Evolutionary conservation across 805 yeast species (phyloP).

Genomic region (Starmerella kuoi): DNA sequence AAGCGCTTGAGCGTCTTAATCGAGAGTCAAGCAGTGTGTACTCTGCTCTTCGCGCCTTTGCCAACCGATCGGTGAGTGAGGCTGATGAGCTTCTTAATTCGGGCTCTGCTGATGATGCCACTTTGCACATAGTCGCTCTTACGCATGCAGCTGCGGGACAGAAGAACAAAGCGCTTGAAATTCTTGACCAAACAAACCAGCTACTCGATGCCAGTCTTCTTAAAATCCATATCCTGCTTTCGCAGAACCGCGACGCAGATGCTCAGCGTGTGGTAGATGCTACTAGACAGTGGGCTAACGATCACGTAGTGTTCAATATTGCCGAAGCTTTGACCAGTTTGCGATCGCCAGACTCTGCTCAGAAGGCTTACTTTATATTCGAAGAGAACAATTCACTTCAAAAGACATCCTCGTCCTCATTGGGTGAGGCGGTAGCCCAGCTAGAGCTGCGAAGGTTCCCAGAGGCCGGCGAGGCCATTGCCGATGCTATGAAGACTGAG

Average conservation of each 20-base stretch:
- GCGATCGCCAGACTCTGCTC: conserved; percentile 29
- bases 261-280: conserved; percentile 37
- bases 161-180: conserved; percentile 34
- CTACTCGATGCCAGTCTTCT: conserved; percentile 31
- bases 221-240: conserved; percentile 31
- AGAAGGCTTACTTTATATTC: conserved; percentile 33
- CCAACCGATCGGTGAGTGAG: conserved; percentile 21
- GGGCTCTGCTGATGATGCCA: conserved; percentile 25
- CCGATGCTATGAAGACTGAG: conserved; percentile 31
- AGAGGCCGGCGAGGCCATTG: conserved; percentile 55
- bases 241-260: conserved; percentile 34
- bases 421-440: conserved; percentile 61
- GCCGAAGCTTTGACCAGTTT: conserved; percentile 62
- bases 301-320: conserved; percentile 63
- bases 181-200: conserved; percentile 33
- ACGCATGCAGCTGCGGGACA: conserved; percentile 34
- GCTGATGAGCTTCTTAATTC: conserved; percentile 19
- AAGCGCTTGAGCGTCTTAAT: conserved; percentile 25
- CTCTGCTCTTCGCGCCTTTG: conserved; percentile 23
- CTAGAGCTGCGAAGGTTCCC: conserved; percentile 68
- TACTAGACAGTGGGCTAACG: conserved; percentile 45
- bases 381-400: conserved; percentile 48
- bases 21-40: conserved; percentile 22
- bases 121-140: conserved; percentile 33
- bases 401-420: conserved; percentile 40